phyloP scores from a whole-genome alignment of 169 alveolate genomes.

The Sarcocystis neurona region DNA sequence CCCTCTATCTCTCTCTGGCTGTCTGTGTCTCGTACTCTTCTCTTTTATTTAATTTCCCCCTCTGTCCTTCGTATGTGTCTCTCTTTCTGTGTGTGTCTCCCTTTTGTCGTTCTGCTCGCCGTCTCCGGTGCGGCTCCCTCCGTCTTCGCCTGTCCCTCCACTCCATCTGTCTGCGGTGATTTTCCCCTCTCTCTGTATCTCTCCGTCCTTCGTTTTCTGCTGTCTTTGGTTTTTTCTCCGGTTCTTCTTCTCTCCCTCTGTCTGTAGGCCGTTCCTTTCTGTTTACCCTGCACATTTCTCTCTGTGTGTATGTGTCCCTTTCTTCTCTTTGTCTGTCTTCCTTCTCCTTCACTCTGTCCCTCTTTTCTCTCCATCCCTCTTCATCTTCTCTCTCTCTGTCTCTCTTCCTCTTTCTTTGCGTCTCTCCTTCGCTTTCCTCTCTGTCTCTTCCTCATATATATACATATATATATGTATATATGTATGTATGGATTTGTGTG shows the following conservation, averaged over 20 bases:
- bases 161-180: background rate
- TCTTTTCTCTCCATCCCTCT: too few species aligned
- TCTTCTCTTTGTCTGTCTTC: background rate
- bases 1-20: too few species aligned
- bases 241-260: background rate
- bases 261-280: background rate
- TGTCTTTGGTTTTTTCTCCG: background rate
- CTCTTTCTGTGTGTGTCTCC: background rate
- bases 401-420: background rate
- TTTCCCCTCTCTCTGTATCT: background rate
- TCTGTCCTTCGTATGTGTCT: background rate
- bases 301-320: background rate
- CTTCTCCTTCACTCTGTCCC: background rate
- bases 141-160: too few species aligned
- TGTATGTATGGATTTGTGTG: too few species aligned
- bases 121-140: background rate
- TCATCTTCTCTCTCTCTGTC: slow-evolving; percentile 1
- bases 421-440: too few species aligned
- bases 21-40: background rate
- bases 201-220: background rate
- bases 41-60: background rate
- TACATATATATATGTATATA: too few species aligned
- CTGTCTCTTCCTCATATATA: too few species aligned
- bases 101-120: background rate
- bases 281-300: background rate